A percentile compares a stretch with the other conserved stretches of the same genome.
Conservation (phyloP, 2,329 filamentous ascomycete genomes). For the Fonsecaea nubica region DNA sequence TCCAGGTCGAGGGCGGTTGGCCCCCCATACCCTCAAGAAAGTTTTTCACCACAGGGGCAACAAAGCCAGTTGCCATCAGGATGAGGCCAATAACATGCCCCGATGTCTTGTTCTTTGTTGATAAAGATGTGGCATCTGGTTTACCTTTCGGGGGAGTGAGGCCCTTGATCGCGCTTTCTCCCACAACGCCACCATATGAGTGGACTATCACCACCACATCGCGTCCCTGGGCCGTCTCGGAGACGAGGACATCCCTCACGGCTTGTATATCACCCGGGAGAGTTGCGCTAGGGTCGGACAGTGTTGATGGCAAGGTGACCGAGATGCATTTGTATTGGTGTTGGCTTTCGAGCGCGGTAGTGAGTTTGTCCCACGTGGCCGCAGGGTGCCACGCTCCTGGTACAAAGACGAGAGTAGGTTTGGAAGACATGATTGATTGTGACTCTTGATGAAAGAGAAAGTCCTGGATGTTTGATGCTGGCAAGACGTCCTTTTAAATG, state of each 20-base stretch:
- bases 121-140: constrained; percentile 15
- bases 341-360: constrained; percentile 45
- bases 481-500: not conserved
- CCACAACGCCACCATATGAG: constrained; percentile 59
- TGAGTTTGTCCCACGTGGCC: constrained; percentile 48
- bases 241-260: constrained; percentile 47
- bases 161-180: constrained; percentile 55
- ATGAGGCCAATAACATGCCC: constrained; percentile 55
- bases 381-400: constrained; percentile 58
- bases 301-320: constrained; percentile 51
- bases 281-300: constrained; percentile 45
- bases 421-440: constrained; percentile 9
- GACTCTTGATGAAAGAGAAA: not conserved
- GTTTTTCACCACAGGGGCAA: constrained; percentile 46
- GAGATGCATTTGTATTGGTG: constrained; percentile 45
- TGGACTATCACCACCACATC: constrained; percentile 58
- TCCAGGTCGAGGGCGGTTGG: constrained; percentile 53
- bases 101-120: constrained; percentile 15
- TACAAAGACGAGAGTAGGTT: constrained; percentile 54
- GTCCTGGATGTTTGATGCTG: not conserved
- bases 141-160: constrained; percentile 43
- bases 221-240: constrained; percentile 47
- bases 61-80: constrained; percentile 56
- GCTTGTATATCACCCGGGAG: constrained; percentile 54
- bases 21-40: constrained; percentile 55